Evolutionary conservation across 805 yeast species (phyloP).

Genomic region (Zygosaccharomyces pseudorouxii): DNA sequence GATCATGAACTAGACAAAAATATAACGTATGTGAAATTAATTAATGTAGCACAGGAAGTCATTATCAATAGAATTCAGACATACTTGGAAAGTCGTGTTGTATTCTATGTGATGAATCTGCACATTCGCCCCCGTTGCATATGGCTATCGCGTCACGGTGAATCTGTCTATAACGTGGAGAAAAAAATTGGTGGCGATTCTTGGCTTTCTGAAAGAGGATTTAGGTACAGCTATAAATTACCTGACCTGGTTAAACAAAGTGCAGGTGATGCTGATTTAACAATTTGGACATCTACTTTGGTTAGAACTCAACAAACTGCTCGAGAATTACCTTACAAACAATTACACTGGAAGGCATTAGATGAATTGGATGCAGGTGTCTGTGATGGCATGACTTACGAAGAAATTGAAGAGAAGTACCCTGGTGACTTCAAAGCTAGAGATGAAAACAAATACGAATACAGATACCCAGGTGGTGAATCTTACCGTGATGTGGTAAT

Average conservation of each 20-base stretch:
- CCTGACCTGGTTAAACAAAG: constrained; percentile 65
- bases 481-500: constrained; percentile 93
- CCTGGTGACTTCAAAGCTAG: constrained; percentile 96
- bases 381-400: constrained; percentile 95
- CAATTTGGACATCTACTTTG: constrained; percentile 95
- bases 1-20: constrained; percentile 53
- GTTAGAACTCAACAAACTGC: constrained; percentile 92
- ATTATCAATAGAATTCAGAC: constrained; percentile 83
- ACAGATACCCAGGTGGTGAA: constrained; percentile 96
- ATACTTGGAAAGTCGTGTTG: constrained; percentile 87
- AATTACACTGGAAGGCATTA: constrained; percentile 91
- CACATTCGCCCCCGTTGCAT: constrained; percentile 89
- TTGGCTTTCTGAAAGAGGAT: constrained; percentile 75
- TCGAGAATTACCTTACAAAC: constrained; percentile 69
- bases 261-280: constrained; percentile 59
- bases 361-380: constrained; percentile 97
- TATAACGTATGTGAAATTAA: constrained; percentile 78
- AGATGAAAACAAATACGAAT: constrained; percentile 92
- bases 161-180: constrained; percentile 82
- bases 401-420: constrained; percentile 74
- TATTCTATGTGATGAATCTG: constrained; percentile 91
- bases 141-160: constrained; percentile 96
- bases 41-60: constrained; percentile 84
- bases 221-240: constrained; percentile 73
- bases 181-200: constrained; percentile 98